A percentile compares a stretch with the other conserved stretches of the same genome.
Evolutionary conservation across 495 filamentous ascomycete species (phyloP).

Genomic region (Xylaria sp.): DNA sequence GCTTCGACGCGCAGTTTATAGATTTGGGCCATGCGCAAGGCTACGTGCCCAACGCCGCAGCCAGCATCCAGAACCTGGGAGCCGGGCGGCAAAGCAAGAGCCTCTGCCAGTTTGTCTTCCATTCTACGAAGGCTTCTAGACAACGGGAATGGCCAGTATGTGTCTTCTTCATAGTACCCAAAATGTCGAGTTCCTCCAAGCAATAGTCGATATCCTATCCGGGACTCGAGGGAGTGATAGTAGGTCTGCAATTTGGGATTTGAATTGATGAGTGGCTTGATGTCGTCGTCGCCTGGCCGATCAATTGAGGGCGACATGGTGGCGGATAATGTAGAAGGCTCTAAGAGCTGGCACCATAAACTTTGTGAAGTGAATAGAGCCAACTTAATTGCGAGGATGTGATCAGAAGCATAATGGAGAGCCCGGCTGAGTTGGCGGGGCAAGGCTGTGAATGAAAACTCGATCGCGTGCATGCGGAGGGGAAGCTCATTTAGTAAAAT

Average conservation of each 20-base stretch:
- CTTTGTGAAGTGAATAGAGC: too few relatives aligned
- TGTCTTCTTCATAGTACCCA: conserved; percentile 55
- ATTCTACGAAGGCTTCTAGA: conserved; percentile 49
- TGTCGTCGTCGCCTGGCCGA: background rate
- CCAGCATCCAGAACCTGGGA: conserved; percentile 59
- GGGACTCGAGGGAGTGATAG: conserved; percentile 56
- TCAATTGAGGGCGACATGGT: background rate
- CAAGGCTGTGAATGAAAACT: too few relatives aligned
- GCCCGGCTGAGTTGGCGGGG: too few relatives aligned
- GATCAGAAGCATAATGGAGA: too few relatives aligned
- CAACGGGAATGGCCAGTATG: conserved; percentile 60
- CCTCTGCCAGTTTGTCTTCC: conserved; percentile 56
- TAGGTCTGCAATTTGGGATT: conserved; percentile 52
- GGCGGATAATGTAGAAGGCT: background rate
- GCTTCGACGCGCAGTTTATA: conserved; percentile 51
- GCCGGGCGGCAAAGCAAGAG: conserved; percentile 45
- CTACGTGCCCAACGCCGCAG: conserved; percentile 59
- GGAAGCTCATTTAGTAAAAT: too few relatives aligned
- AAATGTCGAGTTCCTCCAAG: conserved; percentile 61
- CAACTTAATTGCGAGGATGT: too few relatives aligned
- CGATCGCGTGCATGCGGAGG: too few relatives aligned
- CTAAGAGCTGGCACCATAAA: too few relatives aligned
- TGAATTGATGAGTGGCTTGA: conserved; percentile 41
- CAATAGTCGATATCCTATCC: conserved; percentile 57
- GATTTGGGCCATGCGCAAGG: conserved; percentile 51